Percentiles rank a stretch among this genome's conserved stretches.
phyloP scores from a whole-genome alignment of 2,329 filamentous ascomycete genomes.

The Paracamarosporium sp. region DNA sequence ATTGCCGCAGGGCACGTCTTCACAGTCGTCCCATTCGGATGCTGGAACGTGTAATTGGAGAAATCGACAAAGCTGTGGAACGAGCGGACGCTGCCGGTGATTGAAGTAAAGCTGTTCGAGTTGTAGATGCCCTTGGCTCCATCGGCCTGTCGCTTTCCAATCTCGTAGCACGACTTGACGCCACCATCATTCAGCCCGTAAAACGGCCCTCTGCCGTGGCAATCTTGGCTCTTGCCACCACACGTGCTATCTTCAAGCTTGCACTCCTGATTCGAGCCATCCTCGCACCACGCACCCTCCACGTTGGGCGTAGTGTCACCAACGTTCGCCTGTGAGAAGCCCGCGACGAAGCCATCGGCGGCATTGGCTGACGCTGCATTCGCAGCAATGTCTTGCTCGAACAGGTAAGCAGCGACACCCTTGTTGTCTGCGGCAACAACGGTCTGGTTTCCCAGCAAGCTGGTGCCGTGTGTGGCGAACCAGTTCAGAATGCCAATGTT shows the following conservation, averaged over 20 bases:
- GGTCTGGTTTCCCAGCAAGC: slow-evolving; percentile 89
- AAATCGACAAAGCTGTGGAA: slow-evolving; percentile 89
- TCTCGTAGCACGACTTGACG: slow-evolving; percentile 77
- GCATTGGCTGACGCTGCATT: slow-evolving; percentile 50
- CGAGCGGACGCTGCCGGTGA: slow-evolving; percentile 73
- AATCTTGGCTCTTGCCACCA: slow-evolving; percentile 71
- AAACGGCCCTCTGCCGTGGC: slow-evolving; percentile 75
- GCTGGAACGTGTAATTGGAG: slow-evolving; percentile 73
- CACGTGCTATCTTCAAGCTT: slow-evolving; percentile 86
- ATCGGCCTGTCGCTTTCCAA: slow-evolving; percentile 74
- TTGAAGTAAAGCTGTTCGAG: slow-evolving; percentile 54
- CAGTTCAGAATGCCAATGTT: slow-evolving; percentile 84
- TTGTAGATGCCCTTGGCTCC: slow-evolving; percentile 67
- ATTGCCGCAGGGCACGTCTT: slow-evolving; percentile 85
- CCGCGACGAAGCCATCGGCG: slow-evolving; percentile 79
- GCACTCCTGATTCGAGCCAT: slow-evolving; percentile 72
- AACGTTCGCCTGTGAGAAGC: slow-evolving; percentile 90
- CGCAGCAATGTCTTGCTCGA: slow-evolving; percentile 72
- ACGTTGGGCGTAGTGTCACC: slow-evolving; percentile 92
- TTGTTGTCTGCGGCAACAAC: slow-evolving; percentile 95
- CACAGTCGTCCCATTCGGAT: slow-evolving; percentile 74
- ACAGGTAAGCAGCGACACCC: slow-evolving; percentile 84
- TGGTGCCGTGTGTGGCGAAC: slow-evolving; percentile 93
- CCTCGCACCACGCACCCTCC: slow-evolving; percentile 87
- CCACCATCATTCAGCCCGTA: slow-evolving; percentile 69